A percentile compares a stretch with the other conserved stretches of the same genome.
Evolutionary conservation across 1,284 basidiomycete genomes (phyloP).

Genomic region (Fomitiporia mediterranea): DNA sequence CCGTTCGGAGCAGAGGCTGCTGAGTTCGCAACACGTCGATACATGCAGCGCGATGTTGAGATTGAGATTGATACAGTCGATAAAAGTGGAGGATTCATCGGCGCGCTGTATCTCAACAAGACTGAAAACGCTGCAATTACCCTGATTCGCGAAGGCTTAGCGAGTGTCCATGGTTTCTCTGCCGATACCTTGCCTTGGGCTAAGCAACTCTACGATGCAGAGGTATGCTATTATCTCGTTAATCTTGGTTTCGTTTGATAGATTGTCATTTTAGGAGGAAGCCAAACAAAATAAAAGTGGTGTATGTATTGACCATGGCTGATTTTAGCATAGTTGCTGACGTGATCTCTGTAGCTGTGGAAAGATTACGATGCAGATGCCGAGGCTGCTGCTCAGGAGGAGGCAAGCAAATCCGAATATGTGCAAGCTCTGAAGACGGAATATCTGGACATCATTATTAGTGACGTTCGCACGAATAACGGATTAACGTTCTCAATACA

Average conservation of each 20-base stretch:
- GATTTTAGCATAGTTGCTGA: not conserved
- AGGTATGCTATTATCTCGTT: constrained; percentile 42
- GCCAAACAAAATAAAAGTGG: constrained; percentile 76
- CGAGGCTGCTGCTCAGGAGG: constrained; percentile 46
- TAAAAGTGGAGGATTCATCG: constrained; percentile 96
- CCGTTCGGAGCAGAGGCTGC: constrained; percentile 83
- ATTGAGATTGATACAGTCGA: constrained; percentile 87
- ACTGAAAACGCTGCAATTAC: constrained; percentile 81
- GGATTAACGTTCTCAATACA: constrained; percentile 90
- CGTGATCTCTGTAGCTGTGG: constrained; percentile 66
- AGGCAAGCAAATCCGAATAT: constrained; percentile 39
- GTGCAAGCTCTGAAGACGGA: constrained; percentile 65
- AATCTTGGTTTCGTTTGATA: not conserved
- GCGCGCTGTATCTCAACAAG: constrained; percentile 77
- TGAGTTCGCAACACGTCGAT: constrained; percentile 75
- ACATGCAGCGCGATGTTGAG: constrained; percentile 95
- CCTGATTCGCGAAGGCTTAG: constrained; percentile 83
- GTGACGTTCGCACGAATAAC: constrained; percentile 75
- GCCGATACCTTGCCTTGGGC: constrained; percentile 79
- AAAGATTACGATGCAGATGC: constrained; percentile 70
- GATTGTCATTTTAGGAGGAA: constrained; percentile 47
- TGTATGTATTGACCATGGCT: constrained; percentile 35
- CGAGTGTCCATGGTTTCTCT: constrained; percentile 83
- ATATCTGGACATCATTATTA: constrained; percentile 90
- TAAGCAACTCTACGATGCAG: constrained; percentile 78